Base-by-base conservation (phyloP, 1,139 yeast species). In the Zygoascus sp. region DNA sequence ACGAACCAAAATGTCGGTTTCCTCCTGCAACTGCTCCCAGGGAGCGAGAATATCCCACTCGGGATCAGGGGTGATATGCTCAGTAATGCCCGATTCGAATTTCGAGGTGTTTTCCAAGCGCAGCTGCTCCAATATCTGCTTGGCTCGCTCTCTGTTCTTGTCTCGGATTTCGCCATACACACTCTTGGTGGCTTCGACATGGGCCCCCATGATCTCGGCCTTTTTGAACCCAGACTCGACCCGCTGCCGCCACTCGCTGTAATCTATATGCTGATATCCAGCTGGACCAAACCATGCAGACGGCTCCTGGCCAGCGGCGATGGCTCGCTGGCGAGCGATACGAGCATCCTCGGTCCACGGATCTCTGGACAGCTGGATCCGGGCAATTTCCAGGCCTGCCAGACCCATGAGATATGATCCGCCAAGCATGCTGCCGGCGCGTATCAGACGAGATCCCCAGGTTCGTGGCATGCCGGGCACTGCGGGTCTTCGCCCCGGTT, bases 271-370 rank as follows among this genome's bases (percentile, higher is more conserved):
- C 20, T 44, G 40, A 50, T 65, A 64, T 6, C 60, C 62, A 13
- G 41, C 39, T 1, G 69, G 68, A 2, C 69, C 69, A 45, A 64
- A 60, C 69, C 69, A 65, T 39, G 34, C 22, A 11, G 57, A 57
- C 5, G 59, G 56, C 11, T 50, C 40, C 34, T 55, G 50, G 9
- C 58, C 59, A 9, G 42, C 42, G 9, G 47, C 32, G 23, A 41
- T 37, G 5, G 59, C 53, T 19, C 45, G 57, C 13, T 40, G 47
- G 10, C 68, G 56, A 6, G 68, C 68, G 10, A 27, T 45, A 7
- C 53, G 53, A 2, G 68, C 67, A 39, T 65, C 69, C n/a, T 55
- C 64, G 9, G 53, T 60, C 69, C 69, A 65, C 16, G 69, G 68
- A 50, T 65, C 69, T 32, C 53, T 49, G 10, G 60, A 59, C 28